phyloP scores from a whole-genome alignment of 805 yeast genomes.

The Metschnikowia baotianmanensis region DNA sequence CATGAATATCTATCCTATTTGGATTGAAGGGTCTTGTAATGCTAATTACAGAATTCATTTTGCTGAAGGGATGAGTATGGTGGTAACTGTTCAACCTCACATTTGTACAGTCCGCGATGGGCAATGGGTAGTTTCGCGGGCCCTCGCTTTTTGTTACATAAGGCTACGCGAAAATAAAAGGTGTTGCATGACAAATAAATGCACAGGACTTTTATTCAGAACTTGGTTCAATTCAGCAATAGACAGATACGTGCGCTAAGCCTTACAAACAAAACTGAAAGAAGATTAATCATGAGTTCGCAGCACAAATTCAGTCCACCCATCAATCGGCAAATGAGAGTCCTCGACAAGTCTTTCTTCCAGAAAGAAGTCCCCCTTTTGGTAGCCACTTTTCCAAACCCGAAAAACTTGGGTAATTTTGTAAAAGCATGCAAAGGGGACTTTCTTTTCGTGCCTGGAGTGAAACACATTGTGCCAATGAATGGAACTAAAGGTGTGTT shows the following conservation, averaged over 20 bases:
- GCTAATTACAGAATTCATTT: constrained; percentile 29
- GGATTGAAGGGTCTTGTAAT: constrained; percentile 30
- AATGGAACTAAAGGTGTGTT: constrained; percentile 53
- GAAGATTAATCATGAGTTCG: constrained; percentile 25
- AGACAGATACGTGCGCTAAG: constrained; percentile 11
- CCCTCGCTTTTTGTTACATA: no score
- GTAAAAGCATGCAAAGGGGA: constrained; percentile 58
- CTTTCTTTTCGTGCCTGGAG: constrained; percentile 65
- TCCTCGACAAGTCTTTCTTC: constrained; percentile 67
- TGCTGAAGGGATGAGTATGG: background rate
- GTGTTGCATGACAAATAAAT: constrained; percentile 3
- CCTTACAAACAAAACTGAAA: constrained; percentile 22
- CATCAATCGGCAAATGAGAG: constrained; percentile 58
- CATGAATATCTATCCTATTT: constrained; percentile 35
- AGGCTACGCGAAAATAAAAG: no score
- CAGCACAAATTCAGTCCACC: constrained; percentile 56
- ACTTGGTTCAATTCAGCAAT: background rate
- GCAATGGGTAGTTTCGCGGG: background rate
- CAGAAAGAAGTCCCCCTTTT: constrained; percentile 54
- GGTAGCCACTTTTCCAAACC: constrained; percentile 69
- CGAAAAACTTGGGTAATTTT: constrained; percentile 56
- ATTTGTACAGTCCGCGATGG: constrained; percentile 16
- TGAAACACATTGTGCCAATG: constrained; percentile 59
- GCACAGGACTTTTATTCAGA: background rate
- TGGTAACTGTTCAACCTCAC: background rate